These are phyloP conservation scores for Lactarius trivialis DNA, from an alignment of 768 basidiomycete genomes.

Conservation along the genomic window DNA sequence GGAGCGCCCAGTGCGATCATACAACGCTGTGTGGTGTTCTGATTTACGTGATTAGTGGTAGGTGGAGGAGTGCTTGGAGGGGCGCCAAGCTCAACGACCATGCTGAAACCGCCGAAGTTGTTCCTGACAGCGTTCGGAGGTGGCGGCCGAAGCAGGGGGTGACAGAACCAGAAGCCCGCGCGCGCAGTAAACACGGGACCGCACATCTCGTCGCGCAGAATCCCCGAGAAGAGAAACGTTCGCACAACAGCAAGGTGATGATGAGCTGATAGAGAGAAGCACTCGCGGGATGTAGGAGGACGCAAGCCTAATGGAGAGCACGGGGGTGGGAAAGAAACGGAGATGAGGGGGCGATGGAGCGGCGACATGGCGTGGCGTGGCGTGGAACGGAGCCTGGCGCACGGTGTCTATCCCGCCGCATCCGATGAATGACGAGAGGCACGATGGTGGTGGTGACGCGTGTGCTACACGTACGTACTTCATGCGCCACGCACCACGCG, in stretches of 20 bases:
- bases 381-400: conserved; percentile 15
- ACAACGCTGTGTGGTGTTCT: background rate
- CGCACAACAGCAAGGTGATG: background rate
- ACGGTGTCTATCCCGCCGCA: conserved; percentile 18
- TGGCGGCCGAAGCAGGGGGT: conserved; percentile 3
- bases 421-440: conserved; percentile 17
- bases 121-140: conserved; percentile 5
- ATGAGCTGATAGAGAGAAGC: conserved; percentile 13
- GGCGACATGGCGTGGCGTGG: conserved; percentile 10
- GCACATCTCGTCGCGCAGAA: background rate
- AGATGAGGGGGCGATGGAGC: conserved; percentile 20
- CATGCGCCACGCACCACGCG: background rate
- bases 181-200: background rate
- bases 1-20: background rate
- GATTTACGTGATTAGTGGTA: background rate
- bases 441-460: background rate
- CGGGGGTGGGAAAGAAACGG: conserved; percentile 12
- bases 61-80: background rate
- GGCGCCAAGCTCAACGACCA: background rate
- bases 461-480: background rate
- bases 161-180: background rate
- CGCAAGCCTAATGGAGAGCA: conserved; percentile 16
- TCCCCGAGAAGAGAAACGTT: background rate
- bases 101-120: conserved; percentile 4
- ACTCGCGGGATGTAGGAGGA: conserved; percentile 5